Percentiles rank a stretch among this genome's conserved stretches.
These are phyloP conservation scores for Colletotrichum gigasporum DNA, from an alignment of 2,329 filamentous ascomycete species.

Conservation along the genomic window DNA sequence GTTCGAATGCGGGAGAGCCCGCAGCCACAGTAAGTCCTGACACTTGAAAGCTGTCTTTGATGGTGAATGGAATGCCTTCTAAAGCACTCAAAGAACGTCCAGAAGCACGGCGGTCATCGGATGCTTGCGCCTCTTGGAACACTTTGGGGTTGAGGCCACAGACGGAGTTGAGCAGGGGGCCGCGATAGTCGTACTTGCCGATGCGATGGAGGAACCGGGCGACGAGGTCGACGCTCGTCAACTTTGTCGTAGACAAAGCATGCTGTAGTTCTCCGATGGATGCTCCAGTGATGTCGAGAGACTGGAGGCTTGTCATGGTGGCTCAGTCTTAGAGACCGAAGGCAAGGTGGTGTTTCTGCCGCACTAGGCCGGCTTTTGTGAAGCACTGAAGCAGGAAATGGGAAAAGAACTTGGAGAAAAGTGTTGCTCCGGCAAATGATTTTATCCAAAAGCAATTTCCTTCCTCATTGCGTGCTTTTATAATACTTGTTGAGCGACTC, in stretches of 20 bases:
- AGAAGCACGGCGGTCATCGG: conserved; percentile 38
- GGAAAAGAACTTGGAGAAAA: no score
- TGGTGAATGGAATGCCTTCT: conserved; percentile 66
- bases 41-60: conserved; percentile 67
- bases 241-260: conserved; percentile 26
- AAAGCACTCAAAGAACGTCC: conserved; percentile 39
- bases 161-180: conserved; percentile 38
- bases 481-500: not conserved
- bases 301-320: not conserved
- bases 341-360: no score
- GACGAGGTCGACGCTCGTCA: conserved; percentile 40
- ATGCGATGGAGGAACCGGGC: conserved; percentile 39
- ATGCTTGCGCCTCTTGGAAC: conserved; percentile 40
- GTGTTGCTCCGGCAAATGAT: no score
- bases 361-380: no score
- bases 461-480: not conserved
- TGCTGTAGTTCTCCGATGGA: conserved; percentile 37
- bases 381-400: no score
- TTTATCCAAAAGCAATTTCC: no score
- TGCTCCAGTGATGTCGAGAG: conserved; percentile 37
- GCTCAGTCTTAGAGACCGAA: not conserved
- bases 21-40: conserved; percentile 61
- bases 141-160: conserved; percentile 37
- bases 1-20: conserved; percentile 63
- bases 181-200: conserved; percentile 37